Evolutionary conservation across 2,329 filamentous ascomycete genomes (phyloP).

Genomic region (Neopestalotiopsis sp.): DNA sequence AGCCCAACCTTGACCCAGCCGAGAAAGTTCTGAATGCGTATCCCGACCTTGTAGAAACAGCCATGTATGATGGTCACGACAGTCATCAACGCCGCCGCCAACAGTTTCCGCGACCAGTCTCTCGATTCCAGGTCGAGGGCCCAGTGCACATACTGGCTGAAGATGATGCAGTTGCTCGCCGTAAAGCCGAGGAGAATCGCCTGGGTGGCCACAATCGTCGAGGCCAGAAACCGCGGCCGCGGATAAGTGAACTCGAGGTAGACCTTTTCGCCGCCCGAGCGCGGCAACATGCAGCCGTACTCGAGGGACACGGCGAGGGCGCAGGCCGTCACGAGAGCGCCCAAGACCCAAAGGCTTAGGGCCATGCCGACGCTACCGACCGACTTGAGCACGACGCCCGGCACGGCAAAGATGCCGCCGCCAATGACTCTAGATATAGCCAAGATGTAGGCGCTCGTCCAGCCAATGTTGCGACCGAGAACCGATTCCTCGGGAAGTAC

Average conservation of each 20-base stretch:
- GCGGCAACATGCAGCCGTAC: slow-evolving; percentile 73
- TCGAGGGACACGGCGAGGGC: slow-evolving; percentile 69
- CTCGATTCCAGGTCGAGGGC: slow-evolving; percentile 42
- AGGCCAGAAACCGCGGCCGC: slow-evolving; percentile 28
- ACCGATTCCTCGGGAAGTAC: slow-evolving; percentile 64
- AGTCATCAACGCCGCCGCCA: slow-evolving; percentile 64
- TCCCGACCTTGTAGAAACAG: slow-evolving; percentile 60
- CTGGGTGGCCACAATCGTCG: not conserved
- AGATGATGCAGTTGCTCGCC: slow-evolving; percentile 12
- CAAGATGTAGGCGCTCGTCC: slow-evolving; percentile 69
- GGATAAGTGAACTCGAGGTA: slow-evolving; percentile 75
- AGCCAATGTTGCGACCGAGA: slow-evolving; percentile 64
- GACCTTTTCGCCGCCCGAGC: slow-evolving; percentile 72
- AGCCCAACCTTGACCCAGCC: slow-evolving; percentile 69
- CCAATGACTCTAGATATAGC: slow-evolving; percentile 73
- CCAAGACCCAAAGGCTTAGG: slow-evolving; percentile 67
- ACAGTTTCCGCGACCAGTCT: slow-evolving; percentile 56
- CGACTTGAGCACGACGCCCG: slow-evolving; percentile 68
- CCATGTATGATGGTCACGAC: slow-evolving; percentile 64
- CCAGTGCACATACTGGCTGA: slow-evolving; percentile 9
- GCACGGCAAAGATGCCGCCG: slow-evolving; percentile 75
- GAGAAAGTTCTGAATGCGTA: slow-evolving; percentile 64
- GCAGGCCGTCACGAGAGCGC: slow-evolving; percentile 65
- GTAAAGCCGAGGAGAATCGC: slow-evolving; percentile 8
- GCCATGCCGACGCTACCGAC: slow-evolving; percentile 71